Conservation (phyloP, 2,329 filamentous ascomycete genomes). For the Rhynchosporium graminicola region DNA sequence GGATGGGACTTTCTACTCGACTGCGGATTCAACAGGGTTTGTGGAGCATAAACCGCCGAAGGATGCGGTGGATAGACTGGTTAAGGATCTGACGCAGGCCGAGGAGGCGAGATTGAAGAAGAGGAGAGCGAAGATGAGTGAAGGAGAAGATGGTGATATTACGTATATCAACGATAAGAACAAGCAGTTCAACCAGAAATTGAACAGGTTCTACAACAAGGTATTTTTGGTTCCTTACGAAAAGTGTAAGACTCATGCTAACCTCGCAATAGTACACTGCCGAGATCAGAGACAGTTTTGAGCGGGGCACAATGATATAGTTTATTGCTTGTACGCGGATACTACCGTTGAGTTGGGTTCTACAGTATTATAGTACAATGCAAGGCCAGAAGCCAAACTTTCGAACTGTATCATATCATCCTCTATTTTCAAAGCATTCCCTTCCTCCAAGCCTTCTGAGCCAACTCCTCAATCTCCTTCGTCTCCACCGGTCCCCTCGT, state of each 20-base stretch:
- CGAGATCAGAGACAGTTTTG: slow-evolving; percentile 96
- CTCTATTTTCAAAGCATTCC: slow-evolving; percentile 69
- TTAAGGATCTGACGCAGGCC: slow-evolving; percentile 82
- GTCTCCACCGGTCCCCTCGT: slow-evolving; percentile 77
- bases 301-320: slow-evolving; percentile 93
- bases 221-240: slow-evolving; percentile 41
- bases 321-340: slow-evolving; percentile 16
- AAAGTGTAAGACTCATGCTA: slow-evolving; percentile 26
- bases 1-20: slow-evolving; percentile 88
- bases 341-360: slow-evolving; percentile 21
- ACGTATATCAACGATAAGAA: slow-evolving; percentile 99
- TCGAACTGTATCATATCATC: slow-evolving; percentile 15
- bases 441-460: slow-evolving; percentile 82
- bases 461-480: slow-evolving; percentile 77
- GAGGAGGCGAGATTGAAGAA: slow-evolving; percentile 88
- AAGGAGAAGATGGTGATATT: slow-evolving; percentile 85
- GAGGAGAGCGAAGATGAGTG: slow-evolving; percentile 73
- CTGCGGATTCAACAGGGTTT: slow-evolving; percentile 79
- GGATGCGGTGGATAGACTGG: slow-evolving; percentile 83
- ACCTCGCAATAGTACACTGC: slow-evolving; percentile 68
- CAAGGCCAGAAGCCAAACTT: slow-evolving; percentile 26
- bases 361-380: slow-evolving; percentile 29
- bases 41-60: slow-evolving; percentile 84
- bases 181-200: slow-evolving; percentile 99
- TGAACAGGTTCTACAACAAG: slow-evolving; percentile 95